Conservation (phyloP, 768 basidiomycete species). For the Tephrocybe sp. region DNA sequence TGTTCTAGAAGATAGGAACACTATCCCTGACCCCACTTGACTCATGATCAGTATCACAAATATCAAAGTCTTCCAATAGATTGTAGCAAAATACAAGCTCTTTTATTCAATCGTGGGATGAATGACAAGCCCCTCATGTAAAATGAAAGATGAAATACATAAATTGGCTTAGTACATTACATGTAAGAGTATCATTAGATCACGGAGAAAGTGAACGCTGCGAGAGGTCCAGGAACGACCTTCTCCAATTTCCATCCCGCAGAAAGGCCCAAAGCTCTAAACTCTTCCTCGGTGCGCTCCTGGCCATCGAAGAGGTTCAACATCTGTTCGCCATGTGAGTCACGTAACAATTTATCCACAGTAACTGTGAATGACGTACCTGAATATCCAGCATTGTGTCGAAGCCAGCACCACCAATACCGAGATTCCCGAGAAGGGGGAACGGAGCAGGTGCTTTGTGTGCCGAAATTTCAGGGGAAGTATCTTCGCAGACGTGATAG, state of each 20-base stretch:
- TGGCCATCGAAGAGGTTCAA: conserved; percentile 10
- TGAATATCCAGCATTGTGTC: conserved; percentile 1
- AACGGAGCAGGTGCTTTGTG: background rate
- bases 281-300: conserved; percentile 11
- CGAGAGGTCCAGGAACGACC: background rate
- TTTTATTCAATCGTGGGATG: too few species aligned
- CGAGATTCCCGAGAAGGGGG: conserved; percentile 1
- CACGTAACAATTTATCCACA: background rate
- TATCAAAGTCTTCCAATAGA: too few species aligned
- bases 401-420: background rate
- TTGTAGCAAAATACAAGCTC: too few species aligned
- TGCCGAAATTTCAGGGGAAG: background rate
- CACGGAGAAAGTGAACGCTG: too few species aligned
- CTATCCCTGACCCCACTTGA: too few species aligned
- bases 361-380: background rate
- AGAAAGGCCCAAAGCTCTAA: background rate
- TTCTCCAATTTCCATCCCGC: conserved; percentile 5
- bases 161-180: too few species aligned
- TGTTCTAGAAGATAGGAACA: conserved; percentile 57
- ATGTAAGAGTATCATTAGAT: too few species aligned
- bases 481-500: conserved; percentile 1
- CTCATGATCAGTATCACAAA: too few species aligned
- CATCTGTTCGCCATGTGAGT: conserved; percentile 6
- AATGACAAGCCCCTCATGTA: too few species aligned
- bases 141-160: too few species aligned